Evolutionary conservation across 768 basidiomycete species (phyloP).

Genomic region (Panus rudis): DNA sequence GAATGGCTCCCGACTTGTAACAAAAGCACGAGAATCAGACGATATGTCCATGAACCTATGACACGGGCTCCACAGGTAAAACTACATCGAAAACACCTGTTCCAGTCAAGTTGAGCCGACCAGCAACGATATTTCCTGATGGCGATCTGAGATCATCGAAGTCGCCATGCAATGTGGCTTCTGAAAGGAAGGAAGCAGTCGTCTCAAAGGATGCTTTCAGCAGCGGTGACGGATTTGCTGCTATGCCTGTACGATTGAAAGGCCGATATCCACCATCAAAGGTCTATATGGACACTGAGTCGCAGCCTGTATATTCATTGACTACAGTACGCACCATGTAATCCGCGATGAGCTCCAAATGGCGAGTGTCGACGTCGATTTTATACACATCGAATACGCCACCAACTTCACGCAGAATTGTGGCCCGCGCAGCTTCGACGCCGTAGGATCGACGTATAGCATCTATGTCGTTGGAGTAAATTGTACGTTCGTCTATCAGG

Average conservation of each 20-base stretch:
- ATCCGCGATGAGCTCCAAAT: conserved; percentile 95
- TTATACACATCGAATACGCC: conserved; percentile 92
- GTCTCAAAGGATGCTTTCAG: conserved; percentile 98
- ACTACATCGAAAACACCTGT: conserved; percentile 92
- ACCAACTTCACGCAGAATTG: conserved; percentile 86
- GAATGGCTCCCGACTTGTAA: too few relatives aligned
- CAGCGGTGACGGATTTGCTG: conserved; percentile 88
- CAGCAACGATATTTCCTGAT: conserved; percentile 87
- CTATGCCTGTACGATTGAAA: conserved; percentile 94
- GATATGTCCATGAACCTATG: too few relatives aligned
- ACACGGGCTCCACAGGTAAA: conserved; percentile 35
- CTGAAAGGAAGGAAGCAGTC: conserved; percentile 83
- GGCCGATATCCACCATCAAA: conserved; percentile 98
- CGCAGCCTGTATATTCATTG: not conserved
- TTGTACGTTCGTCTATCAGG: conserved; percentile 64
- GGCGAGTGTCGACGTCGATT: conserved; percentile 90
- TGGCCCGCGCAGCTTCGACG: conserved; percentile 90
- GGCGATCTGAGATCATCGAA: conserved; percentile 90
- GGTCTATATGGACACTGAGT: conserved; percentile 46
- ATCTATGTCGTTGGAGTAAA: conserved; percentile 94
- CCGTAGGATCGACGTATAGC: conserved; percentile 89
- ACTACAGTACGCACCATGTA: conserved; percentile 75
- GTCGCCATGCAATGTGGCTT: conserved; percentile 91
- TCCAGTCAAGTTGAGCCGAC: conserved; percentile 82
- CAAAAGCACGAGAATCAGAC: too few relatives aligned